A percentile compares a stretch with the other conserved stretches of the same genome.
Evolutionary conservation across 345 rosid genomes (phyloP).

Genomic region (Laguncularia racemosa): DNA sequence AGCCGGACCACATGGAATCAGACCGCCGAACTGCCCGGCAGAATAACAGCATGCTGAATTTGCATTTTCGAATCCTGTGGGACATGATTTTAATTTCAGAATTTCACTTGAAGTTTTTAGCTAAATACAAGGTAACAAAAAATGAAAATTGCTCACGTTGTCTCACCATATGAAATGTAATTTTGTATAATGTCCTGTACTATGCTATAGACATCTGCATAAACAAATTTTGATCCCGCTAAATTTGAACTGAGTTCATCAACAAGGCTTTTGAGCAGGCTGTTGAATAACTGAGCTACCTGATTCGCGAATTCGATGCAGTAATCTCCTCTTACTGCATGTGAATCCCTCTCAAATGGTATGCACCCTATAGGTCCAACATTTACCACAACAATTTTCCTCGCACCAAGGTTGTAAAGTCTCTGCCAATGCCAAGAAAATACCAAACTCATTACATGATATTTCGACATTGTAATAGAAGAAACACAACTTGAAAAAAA

Average conservation of each 20-base stretch:
- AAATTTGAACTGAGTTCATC: conserved; percentile 31
- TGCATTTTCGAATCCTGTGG: conserved; percentile 52
- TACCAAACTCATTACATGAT: too few species aligned
- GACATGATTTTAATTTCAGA: neutral
- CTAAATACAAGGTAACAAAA: neutral
- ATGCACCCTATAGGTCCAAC: conserved; percentile 87
- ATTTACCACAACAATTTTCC: conserved; percentile 52
- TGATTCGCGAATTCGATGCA: conserved; percentile 51
- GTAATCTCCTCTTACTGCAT: conserved; percentile 29
- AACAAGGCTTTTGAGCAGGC: conserved; percentile 30
- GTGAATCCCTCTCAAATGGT: conserved; percentile 53
- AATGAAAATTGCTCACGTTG: neutral
- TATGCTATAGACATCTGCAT: conserved; percentile 47
- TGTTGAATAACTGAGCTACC: conserved; percentile 53
- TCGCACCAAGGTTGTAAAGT: conserved; percentile 52
- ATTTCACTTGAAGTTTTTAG: too few species aligned
- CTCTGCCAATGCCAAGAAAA: conserved; percentile 30
- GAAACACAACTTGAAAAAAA: too few species aligned
- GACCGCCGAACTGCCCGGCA: conserved; percentile 55
- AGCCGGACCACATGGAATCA: conserved; percentile 45
- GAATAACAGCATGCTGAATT: conserved; percentile 44
- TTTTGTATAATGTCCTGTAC: conserved; percentile 50
- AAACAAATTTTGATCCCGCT: conserved; percentile 37
- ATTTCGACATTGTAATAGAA: too few species aligned
- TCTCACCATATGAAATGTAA: conserved; percentile 40